phyloP scores from a whole-genome alignment of 2,329 filamentous ascomycete species.

The Hypoxylon sp. region DNA sequence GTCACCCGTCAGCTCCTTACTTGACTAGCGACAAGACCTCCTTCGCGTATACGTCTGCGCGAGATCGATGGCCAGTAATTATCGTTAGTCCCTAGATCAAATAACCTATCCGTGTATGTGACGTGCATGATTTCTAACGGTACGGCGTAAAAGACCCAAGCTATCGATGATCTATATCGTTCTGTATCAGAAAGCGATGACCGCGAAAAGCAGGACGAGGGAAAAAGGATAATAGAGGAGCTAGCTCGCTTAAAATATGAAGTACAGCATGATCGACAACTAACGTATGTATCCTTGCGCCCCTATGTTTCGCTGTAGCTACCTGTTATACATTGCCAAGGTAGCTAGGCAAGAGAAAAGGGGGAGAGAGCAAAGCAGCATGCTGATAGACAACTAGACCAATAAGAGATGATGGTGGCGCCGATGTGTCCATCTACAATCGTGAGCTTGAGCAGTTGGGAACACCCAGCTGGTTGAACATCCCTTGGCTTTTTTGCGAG shows the following conservation, averaged over 20 bases:
- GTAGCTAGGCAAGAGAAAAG: no score
- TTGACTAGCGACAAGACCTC: conserved; percentile 83
- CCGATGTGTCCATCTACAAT: conserved; percentile 85
- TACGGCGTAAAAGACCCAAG: conserved; percentile 72
- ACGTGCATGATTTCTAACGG: conserved; percentile 16
- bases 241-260: conserved; percentile 92
- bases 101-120: no score
- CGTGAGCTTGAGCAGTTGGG: conserved; percentile 79
- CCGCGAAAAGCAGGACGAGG: conserved; percentile 74
- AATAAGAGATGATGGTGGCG: conserved; percentile 76
- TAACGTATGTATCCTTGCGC: conserved; percentile 80
- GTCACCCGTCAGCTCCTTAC: conserved; percentile 69
- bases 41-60: conserved; percentile 85
- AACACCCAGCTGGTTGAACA: conserved; percentile 80
- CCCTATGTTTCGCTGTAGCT: no score
- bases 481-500: conserved; percentile 89
- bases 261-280: conserved; percentile 83
- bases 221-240: conserved; percentile 83
- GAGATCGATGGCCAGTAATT: conserved; percentile 92
- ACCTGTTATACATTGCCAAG: no score
- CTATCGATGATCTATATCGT: conserved; percentile 93
- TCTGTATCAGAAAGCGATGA: conserved; percentile 68
- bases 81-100: conserved; percentile 74
- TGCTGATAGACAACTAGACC: conserved; percentile 59
- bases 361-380: not conserved